phyloP scores from a whole-genome alignment of 352 stramenopile species.

The Phytophthora ohioensis region DNA sequence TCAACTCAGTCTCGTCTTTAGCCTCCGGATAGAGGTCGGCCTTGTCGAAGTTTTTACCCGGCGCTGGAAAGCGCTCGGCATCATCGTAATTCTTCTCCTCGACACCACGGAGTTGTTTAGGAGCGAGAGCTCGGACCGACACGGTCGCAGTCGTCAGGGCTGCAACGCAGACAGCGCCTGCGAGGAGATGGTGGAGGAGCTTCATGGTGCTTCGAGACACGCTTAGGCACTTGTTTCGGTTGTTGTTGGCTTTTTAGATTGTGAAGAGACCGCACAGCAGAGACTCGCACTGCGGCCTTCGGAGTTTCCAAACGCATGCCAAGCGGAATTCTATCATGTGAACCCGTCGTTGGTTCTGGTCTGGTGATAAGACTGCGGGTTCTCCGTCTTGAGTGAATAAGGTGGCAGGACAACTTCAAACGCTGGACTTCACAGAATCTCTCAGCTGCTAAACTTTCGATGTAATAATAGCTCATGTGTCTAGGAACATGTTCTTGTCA shows the following conservation, averaged over 20 bases:
- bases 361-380: not conserved
- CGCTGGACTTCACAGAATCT: too few relatives aligned
- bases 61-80: too few relatives aligned
- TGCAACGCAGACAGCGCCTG: not conserved
- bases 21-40: not conserved
- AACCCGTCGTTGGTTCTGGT: slow-evolving; percentile 14
- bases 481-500: too few relatives aligned
- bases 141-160: not conserved
- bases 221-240: slow-evolving; percentile 1
- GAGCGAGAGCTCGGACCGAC: not conserved
- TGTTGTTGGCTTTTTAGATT: slow-evolving; percentile 13
- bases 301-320: not conserved
- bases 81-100: not conserved
- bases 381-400: not conserved
- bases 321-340: not conserved
- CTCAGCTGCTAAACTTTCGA: too few relatives aligned
- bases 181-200: slow-evolving; percentile 13
- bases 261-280: not conserved
- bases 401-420: not conserved
- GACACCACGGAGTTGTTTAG: slow-evolving; percentile 8
- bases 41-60: slow-evolving; percentile 11
- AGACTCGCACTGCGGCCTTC: not conserved
- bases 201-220: slow-evolving; percentile 8
- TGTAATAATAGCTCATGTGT: too few relatives aligned
- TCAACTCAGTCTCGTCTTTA: not conserved